Base-by-base conservation (phyloP, 352 stramenopile species). In the Globisporangium paroecandrum region DNA sequence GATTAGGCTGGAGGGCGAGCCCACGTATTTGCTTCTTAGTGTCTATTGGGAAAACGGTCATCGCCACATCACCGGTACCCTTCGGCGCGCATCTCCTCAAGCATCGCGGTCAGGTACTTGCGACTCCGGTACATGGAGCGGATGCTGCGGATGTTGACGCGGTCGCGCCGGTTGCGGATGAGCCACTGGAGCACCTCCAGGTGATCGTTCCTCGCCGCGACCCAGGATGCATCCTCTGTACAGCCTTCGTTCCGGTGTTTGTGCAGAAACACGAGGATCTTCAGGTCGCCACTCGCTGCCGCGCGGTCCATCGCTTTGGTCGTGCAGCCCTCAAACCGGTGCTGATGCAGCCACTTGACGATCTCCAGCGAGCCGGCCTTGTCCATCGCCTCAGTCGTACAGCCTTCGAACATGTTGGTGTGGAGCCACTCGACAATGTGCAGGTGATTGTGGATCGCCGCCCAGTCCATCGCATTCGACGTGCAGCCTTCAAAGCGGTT, bases 401-500 rank as follows among this genome's bases (percentile, higher is more conserved):
- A 68, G 27, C 62, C 62, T 51, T 68, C 62, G 12, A 62, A 56
- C 1, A 36, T 61, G 38, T 68, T 60, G 9, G 56, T 25, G 36
- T 68, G 53, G 5, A 68, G 62, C 62, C 62, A 68, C 41, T 62
- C 22, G 36, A 62, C 27, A 4, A 57, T 54, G 10, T 61, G 15
- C 51, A 68, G 18, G 12, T 68, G 53, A 9, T 29, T 32, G 27
- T 60, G 27, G 54, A 32, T 60, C 13, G 54, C 54, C 27, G 54
- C 54, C 54, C 54, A 60, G 36, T 63, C 36, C 38, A 63, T 68
- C 36, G 62, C 62, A 20, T 68, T 58, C 7, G 62, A 32, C 53
- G 62, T 68, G 38, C 62, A 68, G 12, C 62, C 62, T 53, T 68
- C 62, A 38, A 56, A 46, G 8, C 70, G 66, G 56, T 76, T 34